Percentiles rank a stretch among this genome's conserved stretches.
These are phyloP conservation scores for Hippophae rhamnoides DNA, from an alignment of 306 rosid genomes.

Conservation along the genomic window DNA sequence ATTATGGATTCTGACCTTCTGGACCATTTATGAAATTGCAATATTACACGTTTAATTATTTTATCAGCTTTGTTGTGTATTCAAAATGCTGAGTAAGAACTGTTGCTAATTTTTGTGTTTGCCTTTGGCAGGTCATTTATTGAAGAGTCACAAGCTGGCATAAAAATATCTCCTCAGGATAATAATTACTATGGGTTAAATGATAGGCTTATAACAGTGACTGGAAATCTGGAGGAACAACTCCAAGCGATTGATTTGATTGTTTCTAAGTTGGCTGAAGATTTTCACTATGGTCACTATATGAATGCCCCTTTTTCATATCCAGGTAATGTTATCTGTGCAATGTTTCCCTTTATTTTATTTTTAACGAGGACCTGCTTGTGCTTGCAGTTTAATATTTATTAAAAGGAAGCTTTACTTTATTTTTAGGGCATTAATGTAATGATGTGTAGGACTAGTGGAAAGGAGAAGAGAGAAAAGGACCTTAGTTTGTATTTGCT, in stretches of 20 bases:
- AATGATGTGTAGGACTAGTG: too few species aligned
- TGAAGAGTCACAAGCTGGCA: constrained; percentile 96
- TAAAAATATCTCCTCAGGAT: constrained; percentile 98
- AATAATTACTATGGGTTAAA: constrained; percentile 78
- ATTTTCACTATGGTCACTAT: constrained; percentile 80
- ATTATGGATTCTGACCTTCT: background rate
- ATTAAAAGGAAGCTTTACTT: background rate
- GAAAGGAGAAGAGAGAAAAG: too few species aligned
- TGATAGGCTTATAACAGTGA: constrained; percentile 87
- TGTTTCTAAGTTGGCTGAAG: constrained; percentile 84
- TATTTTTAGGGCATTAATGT: background rate
- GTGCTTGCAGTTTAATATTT: constrained; percentile 1
- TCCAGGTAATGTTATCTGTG: constrained; percentile 49
- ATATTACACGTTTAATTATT: constrained; percentile 2
- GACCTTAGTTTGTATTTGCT: too few species aligned
- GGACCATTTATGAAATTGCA: background rate
- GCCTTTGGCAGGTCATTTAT: constrained; percentile 65
- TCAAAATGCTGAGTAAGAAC: constrained; percentile 13
- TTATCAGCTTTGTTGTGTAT: background rate
- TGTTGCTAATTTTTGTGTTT: constrained; percentile 24
- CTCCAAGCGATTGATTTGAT: constrained; percentile 81
- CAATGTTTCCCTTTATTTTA: constrained; percentile 4
- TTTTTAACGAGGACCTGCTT: background rate
- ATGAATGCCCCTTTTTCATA: constrained; percentile 90
- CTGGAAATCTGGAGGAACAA: constrained; percentile 91